These are phyloP conservation scores for Neurospora sp. DNA, from an alignment of 2,329 filamentous ascomycete genomes.

Conservation along the genomic window DNA sequence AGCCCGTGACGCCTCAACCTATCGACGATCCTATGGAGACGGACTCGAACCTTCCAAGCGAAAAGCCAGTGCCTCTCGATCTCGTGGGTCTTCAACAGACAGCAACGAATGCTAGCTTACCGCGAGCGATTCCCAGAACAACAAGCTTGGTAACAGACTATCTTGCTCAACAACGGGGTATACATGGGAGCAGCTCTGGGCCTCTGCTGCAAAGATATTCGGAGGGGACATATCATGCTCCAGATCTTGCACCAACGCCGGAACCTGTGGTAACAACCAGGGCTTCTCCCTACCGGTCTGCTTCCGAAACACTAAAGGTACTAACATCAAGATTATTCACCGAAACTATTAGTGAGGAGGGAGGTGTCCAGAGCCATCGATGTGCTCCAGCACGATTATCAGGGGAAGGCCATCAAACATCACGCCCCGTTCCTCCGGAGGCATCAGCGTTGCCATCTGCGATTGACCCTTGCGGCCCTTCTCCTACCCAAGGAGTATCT, in stretches of 20 bases:
- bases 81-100: slow-evolving; percentile 58
- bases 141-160: slow-evolving; percentile 21
- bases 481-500: slow-evolving; percentile 13
- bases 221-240: neutral
- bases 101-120: slow-evolving; percentile 38
- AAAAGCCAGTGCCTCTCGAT: slow-evolving; percentile 52
- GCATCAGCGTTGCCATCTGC: neutral
- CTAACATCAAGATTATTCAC: slow-evolving; percentile 21
- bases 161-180: slow-evolving; percentile 10
- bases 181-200: slow-evolving; percentile 20
- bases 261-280: slow-evolving; percentile 4
- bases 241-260: neutral
- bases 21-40: slow-evolving; percentile 6
- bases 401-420: neutral
- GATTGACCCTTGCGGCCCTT: slow-evolving; percentile 3
- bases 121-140: slow-evolving; percentile 24
- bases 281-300: slow-evolving; percentile 13
- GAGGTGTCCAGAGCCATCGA: slow-evolving; percentile 3
- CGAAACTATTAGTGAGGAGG: slow-evolving; percentile 37
- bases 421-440: neutral
- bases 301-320: slow-evolving; percentile 15
- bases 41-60: slow-evolving; percentile 28
- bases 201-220: slow-evolving; percentile 12
- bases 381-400: neutral
- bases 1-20: slow-evolving; percentile 49